These are phyloP conservation scores for Ophiostoma sp. DNA, from an alignment of 2,329 filamentous ascomycete species.

Conservation along the genomic window DNA sequence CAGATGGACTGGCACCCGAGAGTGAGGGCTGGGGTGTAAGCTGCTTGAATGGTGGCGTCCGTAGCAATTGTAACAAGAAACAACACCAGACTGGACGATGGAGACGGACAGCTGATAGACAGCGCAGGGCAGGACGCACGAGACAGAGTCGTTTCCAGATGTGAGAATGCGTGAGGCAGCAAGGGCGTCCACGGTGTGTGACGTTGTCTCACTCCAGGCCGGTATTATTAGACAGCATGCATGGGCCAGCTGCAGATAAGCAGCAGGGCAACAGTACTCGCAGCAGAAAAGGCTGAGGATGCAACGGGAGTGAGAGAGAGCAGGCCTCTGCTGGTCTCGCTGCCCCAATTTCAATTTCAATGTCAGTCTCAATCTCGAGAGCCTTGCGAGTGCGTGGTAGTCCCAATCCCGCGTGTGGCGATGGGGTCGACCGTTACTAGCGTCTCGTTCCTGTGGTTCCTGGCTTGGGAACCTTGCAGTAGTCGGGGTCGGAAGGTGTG, in stretches of 20 bases:
- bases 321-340: too few species aligned
- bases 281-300: too few species aligned
- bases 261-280: neutral
- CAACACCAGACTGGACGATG: neutral
- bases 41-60: neutral
- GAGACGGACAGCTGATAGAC: neutral
- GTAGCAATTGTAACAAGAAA: neutral
- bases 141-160: neutral
- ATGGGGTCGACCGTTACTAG: conserved; percentile 11
- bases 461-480: conserved; percentile 10
- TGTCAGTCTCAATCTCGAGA: neutral
- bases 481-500: neutral
- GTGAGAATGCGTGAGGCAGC: conserved; percentile 14
- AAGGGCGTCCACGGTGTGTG: conserved; percentile 17
- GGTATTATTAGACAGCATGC: neutral
- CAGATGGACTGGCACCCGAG: too few species aligned
- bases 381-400: neutral
- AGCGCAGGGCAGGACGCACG: neutral
- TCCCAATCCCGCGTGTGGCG: conserved; percentile 2
- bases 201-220: conserved; percentile 18
- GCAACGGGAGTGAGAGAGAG: too few species aligned
- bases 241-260: conserved; percentile 10
- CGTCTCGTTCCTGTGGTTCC: conserved; percentile 10
- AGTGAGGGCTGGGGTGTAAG: neutral
- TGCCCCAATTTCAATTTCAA: too few species aligned